Evolutionary conservation across 176 grass and related monocot species (phyloP), one percentile per base, ranked within the genome.

Genomic region (Paspalum notatum): DNA sequence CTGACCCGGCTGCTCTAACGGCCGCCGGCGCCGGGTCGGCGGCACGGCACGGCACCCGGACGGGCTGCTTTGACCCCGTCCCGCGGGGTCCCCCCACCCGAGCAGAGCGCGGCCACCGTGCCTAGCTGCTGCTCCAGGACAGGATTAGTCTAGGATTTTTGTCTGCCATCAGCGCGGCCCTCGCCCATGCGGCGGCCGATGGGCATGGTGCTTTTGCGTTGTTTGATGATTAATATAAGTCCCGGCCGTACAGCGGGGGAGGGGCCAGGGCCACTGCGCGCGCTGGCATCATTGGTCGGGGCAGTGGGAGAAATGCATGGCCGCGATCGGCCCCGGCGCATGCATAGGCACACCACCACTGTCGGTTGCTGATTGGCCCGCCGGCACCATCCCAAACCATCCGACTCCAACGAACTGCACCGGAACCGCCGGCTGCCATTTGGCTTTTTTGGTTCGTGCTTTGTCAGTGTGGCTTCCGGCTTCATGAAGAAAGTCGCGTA

Each of bases 351-450:
- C 72, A 14, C 5, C 38, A 8, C 51, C 17, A 66, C 5, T 66
- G 48, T 43, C 48, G 46, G 62, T 0, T 55, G 47, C 47, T 67
- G 20, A 67, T 55, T 79, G 77, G 77, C 62, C 48, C 6, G 15
- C 12, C 17, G n/a, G 46, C 58, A n/a, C n/a, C n/a, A 1, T 20
- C 32, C 22, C 8, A 20, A 6, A 17, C 32, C 1, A 32, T 32
- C 32, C 32, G 3, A 32, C 32, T 32, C 32, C 32, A 32, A 32
- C 32, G 32, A 32, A 32, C 32, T 32, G 32, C 32, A 32, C 32
- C 32, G 32, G 32, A 32, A 32, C 32, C 32, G 3, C 32, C 32
- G 32, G 32, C 32, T 32, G 32, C 2, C 32, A n/a, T 32, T 32
- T 32, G 32, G 32, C 32, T 32, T 32, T 32, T 68, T 38, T 12